Evolutionary conservation across 2,329 filamentous ascomycete species (phyloP), one percentile per base, ranked within the genome.

Genomic region (Cladosporium sp.): DNA sequence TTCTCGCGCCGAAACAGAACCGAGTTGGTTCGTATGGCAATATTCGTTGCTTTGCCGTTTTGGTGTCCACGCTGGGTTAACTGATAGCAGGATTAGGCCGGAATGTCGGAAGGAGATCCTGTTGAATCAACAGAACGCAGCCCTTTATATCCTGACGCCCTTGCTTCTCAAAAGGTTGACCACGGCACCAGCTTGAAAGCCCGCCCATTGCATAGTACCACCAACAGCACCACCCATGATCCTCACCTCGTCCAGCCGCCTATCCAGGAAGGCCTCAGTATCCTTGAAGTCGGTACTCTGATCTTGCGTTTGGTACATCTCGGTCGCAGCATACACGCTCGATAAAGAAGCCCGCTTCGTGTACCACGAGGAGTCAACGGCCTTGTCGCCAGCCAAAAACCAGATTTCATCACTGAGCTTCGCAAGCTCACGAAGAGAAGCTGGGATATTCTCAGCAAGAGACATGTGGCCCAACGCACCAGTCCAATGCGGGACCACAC

Each of bases 301-400:
- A 69, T 97, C 93, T 52, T 86, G 90, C 18, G 90, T 96, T 90
- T 97, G 96, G 71, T 91, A 95, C 4, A 96, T 74, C 70, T 98
- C 93, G 50, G 85, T 68, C 4, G 70, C 69, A 1, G 88, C 88
- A 63, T 87, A 88, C n/a, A 87, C 76, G 2, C 77, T 76, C 0
- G 80, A 76, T 19, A 88, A 67, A 0, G 75, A 78, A 7, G 81
- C 76, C 3, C 84, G 76, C 65, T 85, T 86, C 2, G 83, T 83
- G 60, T 98, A 98, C 93, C 93, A 98, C 4, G 83, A 84, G 3
- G 82, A 79, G 68, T 97, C 91, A 53, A 96, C 87, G 18, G 84
- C 79, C 18, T 72, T 76, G 68, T 97, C 93, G 43, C 89, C 88
- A 0, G 92, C 82, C 3, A 95, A 80, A 62, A 86, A 90, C 78